Conservation (phyloP, 768 basidiomycete species). For the Leccinum fibrillosum region DNA sequence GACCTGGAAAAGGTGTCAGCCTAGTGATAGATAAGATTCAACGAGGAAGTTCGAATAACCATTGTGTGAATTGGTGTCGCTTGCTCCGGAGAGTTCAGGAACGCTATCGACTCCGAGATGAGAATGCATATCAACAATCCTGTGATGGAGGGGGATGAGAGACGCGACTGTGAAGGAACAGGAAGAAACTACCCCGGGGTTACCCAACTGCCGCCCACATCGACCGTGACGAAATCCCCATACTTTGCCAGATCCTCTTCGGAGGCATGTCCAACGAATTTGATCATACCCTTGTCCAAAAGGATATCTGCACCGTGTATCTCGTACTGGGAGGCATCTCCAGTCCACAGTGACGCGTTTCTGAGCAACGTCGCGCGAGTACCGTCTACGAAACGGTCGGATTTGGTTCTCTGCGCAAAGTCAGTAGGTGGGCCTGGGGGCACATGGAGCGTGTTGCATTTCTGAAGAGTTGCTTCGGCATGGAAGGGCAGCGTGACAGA, state of each 20-base stretch:
- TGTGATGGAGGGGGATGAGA: constrained; percentile 27
- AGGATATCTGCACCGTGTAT: constrained; percentile 38
- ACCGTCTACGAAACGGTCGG: constrained; percentile 38
- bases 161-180: constrained; percentile 29
- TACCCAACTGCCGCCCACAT: constrained; percentile 65
- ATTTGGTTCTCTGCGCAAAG: constrained; percentile 32
- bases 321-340: constrained; percentile 35
- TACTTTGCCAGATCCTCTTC: constrained; percentile 31
- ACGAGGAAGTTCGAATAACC: constrained; percentile 24
- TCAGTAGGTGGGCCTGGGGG: constrained; percentile 36
- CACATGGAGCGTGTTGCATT: constrained; percentile 34
- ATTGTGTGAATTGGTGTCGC: constrained; percentile 62
- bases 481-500: constrained; percentile 27
- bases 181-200: constrained; percentile 55
- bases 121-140: constrained; percentile 70
- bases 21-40: not conserved
- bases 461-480: constrained; percentile 29
- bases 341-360: constrained; percentile 57
- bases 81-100: constrained; percentile 49
- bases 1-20: constrained; percentile 29
- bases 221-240: constrained; percentile 49
- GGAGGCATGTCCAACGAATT: constrained; percentile 41
- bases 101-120: constrained; percentile 72
- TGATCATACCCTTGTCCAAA: constrained; percentile 38
- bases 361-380: constrained; percentile 38